Base-by-base conservation (phyloP, 2,329 filamentous ascomycete species). In the Venturia pyrina region DNA sequence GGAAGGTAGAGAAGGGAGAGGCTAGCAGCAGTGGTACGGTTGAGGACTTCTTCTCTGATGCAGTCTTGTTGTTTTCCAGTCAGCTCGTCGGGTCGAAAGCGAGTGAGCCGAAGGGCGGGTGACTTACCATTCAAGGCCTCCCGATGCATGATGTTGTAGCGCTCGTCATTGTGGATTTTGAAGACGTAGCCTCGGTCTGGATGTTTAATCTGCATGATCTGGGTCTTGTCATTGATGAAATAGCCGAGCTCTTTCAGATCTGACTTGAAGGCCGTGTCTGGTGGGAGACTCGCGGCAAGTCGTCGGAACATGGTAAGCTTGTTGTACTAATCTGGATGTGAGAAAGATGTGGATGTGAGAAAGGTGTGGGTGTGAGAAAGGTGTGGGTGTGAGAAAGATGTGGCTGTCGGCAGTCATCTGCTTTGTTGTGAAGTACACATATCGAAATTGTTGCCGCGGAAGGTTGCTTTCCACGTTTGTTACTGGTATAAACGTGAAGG, bases 191-290 rank as follows among this genome's bases (percentile, higher is more conserved):
- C 88, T 69, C 83, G 80, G 37, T 88, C 82, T 0, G 89, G 87
- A 44, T 91, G 79, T 28, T 83, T 79, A 65, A 90, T 87, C 68
- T 82, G 87, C 61, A 89, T 87, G 68, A 96, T 84, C 0, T 61
- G 40, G 40, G 21, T 46, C 41, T 66, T 57, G 86, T 76, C 0
- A 70, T 90, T 92, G 77, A 96, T 77, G 73, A 90, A 93, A 76
- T 78, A 93, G 89, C 91, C 93, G 3, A 98, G 85, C 64, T 84
- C 79, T 67, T 85, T 78, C 37, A 98, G 79, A 70, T 89, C 80
- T 0, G 81, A 77, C 13, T 87, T 82, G 72, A 89, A 96, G 15
- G 79, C 73, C 0, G 85, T 83, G 72, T 96, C 90, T 64, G 80
- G 75, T n/a, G 90, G 89, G 3, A 96, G 84, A 70, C 85, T 83